Conservation (phyloP, 805 yeast genomes). For the Yarrowia sp. region DNA sequence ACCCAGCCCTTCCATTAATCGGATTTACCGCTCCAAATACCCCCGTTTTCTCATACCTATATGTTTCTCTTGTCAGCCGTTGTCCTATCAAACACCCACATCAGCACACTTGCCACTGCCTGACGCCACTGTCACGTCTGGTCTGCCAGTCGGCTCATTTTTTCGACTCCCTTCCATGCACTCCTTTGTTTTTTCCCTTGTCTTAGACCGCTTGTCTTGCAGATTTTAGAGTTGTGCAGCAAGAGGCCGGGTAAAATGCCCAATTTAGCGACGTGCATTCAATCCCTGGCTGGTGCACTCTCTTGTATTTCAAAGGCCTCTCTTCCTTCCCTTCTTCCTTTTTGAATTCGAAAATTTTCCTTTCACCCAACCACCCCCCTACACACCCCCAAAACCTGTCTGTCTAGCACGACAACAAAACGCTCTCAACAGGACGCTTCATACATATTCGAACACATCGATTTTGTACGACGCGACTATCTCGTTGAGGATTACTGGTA, state of each 20-base stretch:
- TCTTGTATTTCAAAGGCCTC: conserved; percentile 35
- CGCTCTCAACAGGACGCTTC: conserved; percentile 38
- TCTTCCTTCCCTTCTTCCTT: conserved; percentile 30
- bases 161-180: conserved; percentile 37
- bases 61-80: no score
- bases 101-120: neutral
- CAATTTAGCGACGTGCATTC: conserved; percentile 38
- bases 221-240: conserved; percentile 22
- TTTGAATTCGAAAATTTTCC: conserved; percentile 38
- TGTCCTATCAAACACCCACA: no score
- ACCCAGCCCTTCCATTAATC: neutral
- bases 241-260: conserved; percentile 37
- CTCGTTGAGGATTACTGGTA: conserved; percentile 37
- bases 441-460: conserved; percentile 37
- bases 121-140: conserved; percentile 27
- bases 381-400: conserved; percentile 37
- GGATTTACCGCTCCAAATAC: no score
- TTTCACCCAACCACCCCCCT: conserved; percentile 34
- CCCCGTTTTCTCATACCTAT: no score
- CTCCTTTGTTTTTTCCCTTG: conserved; percentile 22
- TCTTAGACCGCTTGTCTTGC: conserved; percentile 7
- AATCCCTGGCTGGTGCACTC: conserved; percentile 38
- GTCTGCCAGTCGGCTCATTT: conserved; percentile 24
- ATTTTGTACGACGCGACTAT: conserved; percentile 33
- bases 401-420: conserved; percentile 38